phyloP scores from a whole-genome alignment of 2,329 filamentous ascomycete genomes.

The Lecanicillium sp. region DNA sequence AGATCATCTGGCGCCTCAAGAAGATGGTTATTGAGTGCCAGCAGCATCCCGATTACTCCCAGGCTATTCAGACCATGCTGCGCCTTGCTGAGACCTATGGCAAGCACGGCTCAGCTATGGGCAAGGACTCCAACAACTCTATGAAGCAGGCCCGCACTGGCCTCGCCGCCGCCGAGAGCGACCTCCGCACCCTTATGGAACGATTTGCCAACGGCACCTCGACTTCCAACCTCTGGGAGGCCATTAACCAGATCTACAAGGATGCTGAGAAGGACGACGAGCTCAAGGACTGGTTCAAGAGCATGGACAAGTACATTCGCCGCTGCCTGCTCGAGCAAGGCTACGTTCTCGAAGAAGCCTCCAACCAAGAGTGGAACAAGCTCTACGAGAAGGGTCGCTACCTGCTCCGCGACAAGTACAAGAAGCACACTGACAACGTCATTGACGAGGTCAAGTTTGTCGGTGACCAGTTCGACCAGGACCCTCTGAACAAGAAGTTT shows the following conservation, averaged over 20 bases:
- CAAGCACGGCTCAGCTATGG: slow-evolving; percentile 59
- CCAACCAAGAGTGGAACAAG: slow-evolving; percentile 72
- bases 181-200: slow-evolving; percentile 77
- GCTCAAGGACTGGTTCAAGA: slow-evolving; percentile 82
- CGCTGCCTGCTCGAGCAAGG: slow-evolving; percentile 82
- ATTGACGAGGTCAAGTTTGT: slow-evolving; percentile 88
- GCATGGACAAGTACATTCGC: slow-evolving; percentile 68
- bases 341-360: slow-evolving; percentile 76
- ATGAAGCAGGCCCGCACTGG: slow-evolving; percentile 65
- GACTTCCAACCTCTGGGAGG: slow-evolving; percentile 73
- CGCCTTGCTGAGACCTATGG: slow-evolving; percentile 78
- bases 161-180: slow-evolving; percentile 64
- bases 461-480: slow-evolving; percentile 79
- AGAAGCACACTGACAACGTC: slow-evolving; percentile 74
- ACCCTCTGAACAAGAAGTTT: slow-evolving; percentile 79
- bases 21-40: slow-evolving; percentile 98
- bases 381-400: slow-evolving; percentile 81
- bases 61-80: slow-evolving; percentile 83
- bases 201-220: slow-evolving; percentile 95
- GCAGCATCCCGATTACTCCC: slow-evolving; percentile 85
- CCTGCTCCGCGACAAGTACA: slow-evolving; percentile 83
- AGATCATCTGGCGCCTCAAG: slow-evolving; percentile 84
- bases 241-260: slow-evolving; percentile 76
- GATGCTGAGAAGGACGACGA: slow-evolving; percentile 83
- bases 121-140: slow-evolving; percentile 55